Evolutionary conservation across 192 early-diverging fungal species (phyloP).

Genomic region (Geranomyces variabilis): DNA sequence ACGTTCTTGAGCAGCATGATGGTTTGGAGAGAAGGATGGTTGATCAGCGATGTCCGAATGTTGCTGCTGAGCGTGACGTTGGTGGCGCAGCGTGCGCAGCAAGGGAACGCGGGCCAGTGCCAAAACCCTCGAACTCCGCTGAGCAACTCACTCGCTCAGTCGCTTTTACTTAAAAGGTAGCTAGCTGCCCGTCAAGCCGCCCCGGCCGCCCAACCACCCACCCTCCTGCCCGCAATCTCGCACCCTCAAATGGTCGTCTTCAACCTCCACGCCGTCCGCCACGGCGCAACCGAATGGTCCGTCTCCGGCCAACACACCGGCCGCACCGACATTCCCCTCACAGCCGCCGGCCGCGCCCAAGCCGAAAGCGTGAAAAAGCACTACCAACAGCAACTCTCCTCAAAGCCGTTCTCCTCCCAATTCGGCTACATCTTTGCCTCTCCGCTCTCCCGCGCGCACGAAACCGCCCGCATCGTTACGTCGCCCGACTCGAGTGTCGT

Average conservation of each 20-base stretch:
- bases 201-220: too few relatives aligned
- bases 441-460: background rate
- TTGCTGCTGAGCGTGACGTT: too few relatives aligned
- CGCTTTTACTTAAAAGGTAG: too few relatives aligned
- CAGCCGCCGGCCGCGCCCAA: background rate
- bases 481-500: background rate
- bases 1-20: conserved; percentile 57
- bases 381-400: background rate
- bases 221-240: too few relatives aligned
- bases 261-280: background rate
- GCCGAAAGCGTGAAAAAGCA: background rate
- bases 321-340: conserved; percentile 13
- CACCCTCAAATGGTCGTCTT: background rate
- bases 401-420: background rate
- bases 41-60: too few relatives aligned
- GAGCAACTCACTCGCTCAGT: too few relatives aligned
- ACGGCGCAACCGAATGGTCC: conserved; percentile 9
- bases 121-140: too few relatives aligned
- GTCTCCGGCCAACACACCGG: conserved; percentile 12
- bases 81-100: too few relatives aligned
- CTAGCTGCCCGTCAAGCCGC: too few relatives aligned
- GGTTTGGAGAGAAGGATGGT: too few relatives aligned
- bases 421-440: background rate
- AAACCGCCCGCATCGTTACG: background rate
- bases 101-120: too few relatives aligned